Conservation (phyloP, 768 basidiomycete genomes). For the Kondoa malvinella region DNA sequence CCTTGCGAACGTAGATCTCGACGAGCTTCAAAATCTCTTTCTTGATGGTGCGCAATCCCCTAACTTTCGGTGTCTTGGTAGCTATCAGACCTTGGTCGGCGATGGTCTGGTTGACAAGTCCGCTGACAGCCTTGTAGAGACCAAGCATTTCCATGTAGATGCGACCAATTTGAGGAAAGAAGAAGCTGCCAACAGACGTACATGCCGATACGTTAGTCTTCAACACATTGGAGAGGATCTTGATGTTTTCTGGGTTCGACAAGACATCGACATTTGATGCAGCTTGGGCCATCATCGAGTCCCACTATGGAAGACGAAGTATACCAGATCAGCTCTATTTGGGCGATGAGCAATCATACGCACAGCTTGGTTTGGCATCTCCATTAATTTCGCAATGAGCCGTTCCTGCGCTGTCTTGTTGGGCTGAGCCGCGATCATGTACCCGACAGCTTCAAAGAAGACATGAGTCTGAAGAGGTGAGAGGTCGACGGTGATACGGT, state of each 20-base stretch:
- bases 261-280: slow-evolving; percentile 81
- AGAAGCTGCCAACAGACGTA: slow-evolving; percentile 90
- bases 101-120: slow-evolving; percentile 85
- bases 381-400: slow-evolving; percentile 87
- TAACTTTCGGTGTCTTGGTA: slow-evolving; percentile 90
- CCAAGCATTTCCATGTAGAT: slow-evolving; percentile 97
- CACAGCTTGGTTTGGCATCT: slow-evolving; percentile 88
- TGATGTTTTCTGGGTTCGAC: slow-evolving; percentile 78
- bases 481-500: slow-evolving; percentile 84
- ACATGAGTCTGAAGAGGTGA: slow-evolving; percentile 94
- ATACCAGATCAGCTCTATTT: background rate
- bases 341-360: slow-evolving; percentile 27
- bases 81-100: slow-evolving; percentile 73
- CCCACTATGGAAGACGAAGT: slow-evolving; percentile 49
- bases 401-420: slow-evolving; percentile 95
- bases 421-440: slow-evolving; percentile 98
- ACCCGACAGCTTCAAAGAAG: slow-evolving; percentile 96
- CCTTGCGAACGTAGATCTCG: slow-evolving; percentile 78
- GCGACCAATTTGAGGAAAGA: slow-evolving; percentile 86
- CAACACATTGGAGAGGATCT: slow-evolving; percentile 85
- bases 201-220: slow-evolving; percentile 98
- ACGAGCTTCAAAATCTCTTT: slow-evolving; percentile 94
- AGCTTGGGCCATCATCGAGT: slow-evolving; percentile 89
- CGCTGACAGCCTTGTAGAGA: slow-evolving; percentile 88
- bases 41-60: slow-evolving; percentile 86